Base-by-base conservation (phyloP, 495 filamentous ascomycete genomes). In the Aspergillus biplanus region DNA sequence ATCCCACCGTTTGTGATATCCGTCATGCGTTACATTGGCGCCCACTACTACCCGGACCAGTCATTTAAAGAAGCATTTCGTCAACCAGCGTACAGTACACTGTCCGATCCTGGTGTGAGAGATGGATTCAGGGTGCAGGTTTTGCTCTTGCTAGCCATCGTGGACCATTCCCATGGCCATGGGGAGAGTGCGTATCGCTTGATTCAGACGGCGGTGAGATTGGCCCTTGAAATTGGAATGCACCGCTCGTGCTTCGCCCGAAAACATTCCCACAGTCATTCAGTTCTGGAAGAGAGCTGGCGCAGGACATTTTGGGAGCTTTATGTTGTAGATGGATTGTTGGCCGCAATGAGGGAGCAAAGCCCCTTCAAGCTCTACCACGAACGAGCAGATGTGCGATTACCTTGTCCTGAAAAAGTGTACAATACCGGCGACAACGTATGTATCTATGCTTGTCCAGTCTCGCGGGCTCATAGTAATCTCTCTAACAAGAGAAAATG, bases 301-400 rank as follows among this genome's bases (percentile, higher is more conserved):
- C 80, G 91, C 18, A 77, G 91, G 53, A 93, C 90, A 9, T 93
- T 89, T 87, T 95, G 91, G 91, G 90, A 93, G 66, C 73, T 95
- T 44, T 93, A 86, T 70, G 84, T 91, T 50, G 82, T 89, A 4
- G 90, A 93, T 61, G 78, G 73, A 0, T 63, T 81, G 35, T 63
- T 82, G 33, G 73, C 80, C 2, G 77, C 70, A 6, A 65, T 68
- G 52, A 37, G 67, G 5, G 69, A 70, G 33, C 62, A 68, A 18
- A 60, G 56, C 33, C 52, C 63, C 6, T 80, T 78, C 56, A 54
- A 61, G 11, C 65, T 80, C n/a, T 75, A 74, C 53, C 67, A 68
- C 12, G 69, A 78, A 13, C 62, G 52, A 2, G 69, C 71, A 4
- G 72, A 77, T 54, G 69, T 78, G 53, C 55, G 34, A 11, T 21